Evolutionary conservation across 2,329 filamentous ascomycete genomes (phyloP).

Genomic region (Aspergillus japonicus): DNA sequence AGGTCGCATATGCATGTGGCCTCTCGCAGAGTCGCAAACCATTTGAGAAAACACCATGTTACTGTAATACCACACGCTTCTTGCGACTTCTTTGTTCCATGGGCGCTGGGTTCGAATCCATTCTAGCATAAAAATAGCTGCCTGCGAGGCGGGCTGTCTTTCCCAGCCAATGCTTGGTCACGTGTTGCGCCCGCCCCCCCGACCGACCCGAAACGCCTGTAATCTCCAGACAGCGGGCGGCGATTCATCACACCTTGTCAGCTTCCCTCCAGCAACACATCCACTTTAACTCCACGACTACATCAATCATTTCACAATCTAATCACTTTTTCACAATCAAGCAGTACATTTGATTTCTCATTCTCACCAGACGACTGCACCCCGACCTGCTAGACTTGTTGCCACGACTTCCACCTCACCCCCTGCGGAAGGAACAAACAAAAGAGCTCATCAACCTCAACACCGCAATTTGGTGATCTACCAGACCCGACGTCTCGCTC

Average conservation of each 20-base stretch:
- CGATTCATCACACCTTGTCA: slow-evolving; percentile 28
- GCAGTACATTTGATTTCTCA: neutral
- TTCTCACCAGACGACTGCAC: slow-evolving; percentile 3
- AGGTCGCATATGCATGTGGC: neutral
- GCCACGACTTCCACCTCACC: slow-evolving; percentile 8
- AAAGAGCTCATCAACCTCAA: slow-evolving; percentile 14
- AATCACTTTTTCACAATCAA: neutral
- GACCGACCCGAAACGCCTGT: slow-evolving; percentile 26
- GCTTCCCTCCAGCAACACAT: slow-evolving; percentile 20
- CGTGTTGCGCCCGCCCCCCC: slow-evolving; percentile 22
- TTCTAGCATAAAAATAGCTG: slow-evolving; percentile 17
- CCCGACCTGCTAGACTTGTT: neutral
- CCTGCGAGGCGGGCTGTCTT: slow-evolving; percentile 15
- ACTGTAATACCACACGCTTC: neutral
- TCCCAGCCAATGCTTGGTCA: slow-evolving; percentile 18
- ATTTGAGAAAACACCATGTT: neutral
- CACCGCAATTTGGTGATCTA: slow-evolving; percentile 20
- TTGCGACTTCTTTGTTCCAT: slow-evolving; percentile 23
- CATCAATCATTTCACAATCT: slow-evolving; percentile 10
- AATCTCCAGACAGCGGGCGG: slow-evolving; percentile 26
- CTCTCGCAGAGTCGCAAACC: neutral
- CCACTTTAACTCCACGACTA: neutral
- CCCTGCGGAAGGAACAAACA: slow-evolving; percentile 14
- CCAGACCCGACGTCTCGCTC: slow-evolving; percentile 16
- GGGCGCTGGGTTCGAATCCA: slow-evolving; percentile 3